Evolutionary conservation across 75 land plant species (phyloP).

Genomic region (Selaginella tamariscina): DNA sequence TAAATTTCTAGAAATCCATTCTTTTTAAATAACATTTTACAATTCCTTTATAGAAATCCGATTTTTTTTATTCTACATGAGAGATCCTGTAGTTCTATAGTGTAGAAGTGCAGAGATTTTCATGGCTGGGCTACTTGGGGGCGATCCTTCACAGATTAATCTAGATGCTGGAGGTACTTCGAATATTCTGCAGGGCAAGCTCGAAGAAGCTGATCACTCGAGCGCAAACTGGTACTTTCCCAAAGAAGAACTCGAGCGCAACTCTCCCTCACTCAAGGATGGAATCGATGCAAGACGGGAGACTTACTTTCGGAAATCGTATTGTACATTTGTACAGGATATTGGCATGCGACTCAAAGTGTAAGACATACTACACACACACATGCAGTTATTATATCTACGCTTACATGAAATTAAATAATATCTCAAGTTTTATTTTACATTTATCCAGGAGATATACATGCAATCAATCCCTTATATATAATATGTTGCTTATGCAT

Average conservation of each 20-base stretch:
- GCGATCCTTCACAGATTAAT: constrained; percentile 36
- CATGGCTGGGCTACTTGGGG: constrained; percentile 26
- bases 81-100: too few species aligned
- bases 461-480: not conserved
- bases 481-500: not conserved
- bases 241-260: constrained; percentile 70
- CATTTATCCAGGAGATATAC: too few species aligned
- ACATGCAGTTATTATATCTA: not conserved
- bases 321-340: constrained; percentile 73
- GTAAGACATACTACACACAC: constrained; percentile 42
- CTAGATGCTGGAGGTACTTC: constrained; percentile 28
- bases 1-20: too few species aligned
- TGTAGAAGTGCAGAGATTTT: too few species aligned
- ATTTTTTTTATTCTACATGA: too few species aligned
- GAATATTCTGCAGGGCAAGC: constrained; percentile 25
- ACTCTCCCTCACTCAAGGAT: constrained; percentile 72
- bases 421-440: not conserved
- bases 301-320: constrained; percentile 70
- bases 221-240: constrained; percentile 59
- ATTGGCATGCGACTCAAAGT: constrained; percentile 82
- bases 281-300: constrained; percentile 75
- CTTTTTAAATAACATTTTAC: too few species aligned
- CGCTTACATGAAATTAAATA: not conserved
- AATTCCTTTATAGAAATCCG: too few species aligned
- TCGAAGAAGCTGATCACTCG: constrained; percentile 42